Evolutionary conservation across 192 early-diverging fungal species (phyloP), one percentile per base, ranked within the genome.

Genomic region (Mortierella antarctica): DNA sequence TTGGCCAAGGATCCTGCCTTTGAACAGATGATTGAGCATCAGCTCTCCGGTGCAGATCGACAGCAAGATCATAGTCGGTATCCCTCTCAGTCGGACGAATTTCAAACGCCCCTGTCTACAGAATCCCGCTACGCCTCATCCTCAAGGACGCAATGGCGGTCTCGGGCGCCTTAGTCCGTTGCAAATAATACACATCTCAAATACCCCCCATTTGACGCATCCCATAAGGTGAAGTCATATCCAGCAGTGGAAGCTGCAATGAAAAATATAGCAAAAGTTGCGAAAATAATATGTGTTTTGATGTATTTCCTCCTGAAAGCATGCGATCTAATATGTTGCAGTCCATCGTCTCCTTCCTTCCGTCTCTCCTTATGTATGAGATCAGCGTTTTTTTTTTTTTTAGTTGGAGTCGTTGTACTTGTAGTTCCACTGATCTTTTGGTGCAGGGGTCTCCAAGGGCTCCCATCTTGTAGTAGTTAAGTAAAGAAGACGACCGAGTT

Each of bases 341-440:
- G n/a, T 55, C 49, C 47, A 40, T 62, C 60, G 60, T 59, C 23
- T 46, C 46, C 53, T 63, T 31, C 31, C 31, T 31, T 31, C 31
- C 31, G 1, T 31, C 31, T 31, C 31, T 31, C 31, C 31, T 3
- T 31, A 31, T 31, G 31, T 31, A 31, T 31, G 31, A 31, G 51
- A 17, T 21, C 41, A 21, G 15, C 15, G 3, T 73, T 6, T 17
- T 49, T 20, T 73, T 6, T 17, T 49, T 20, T 21, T 54, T 55
- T 71, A 68, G 52, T 82, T 75, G 51, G 77, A 66, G 52, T 73
- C 70, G 67, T 83, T 86, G 67, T 65, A 70, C 56, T 83, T 86
- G 66, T 92, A 94, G 70, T 89, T 88, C 96, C 96, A 97, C 81
- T 97, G 96, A 57, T 92, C 93, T 46, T 89, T 87, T 60, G 95